Conservation (phyloP, 169 alveolate species). For the Blepharisma undulans region DNA sequence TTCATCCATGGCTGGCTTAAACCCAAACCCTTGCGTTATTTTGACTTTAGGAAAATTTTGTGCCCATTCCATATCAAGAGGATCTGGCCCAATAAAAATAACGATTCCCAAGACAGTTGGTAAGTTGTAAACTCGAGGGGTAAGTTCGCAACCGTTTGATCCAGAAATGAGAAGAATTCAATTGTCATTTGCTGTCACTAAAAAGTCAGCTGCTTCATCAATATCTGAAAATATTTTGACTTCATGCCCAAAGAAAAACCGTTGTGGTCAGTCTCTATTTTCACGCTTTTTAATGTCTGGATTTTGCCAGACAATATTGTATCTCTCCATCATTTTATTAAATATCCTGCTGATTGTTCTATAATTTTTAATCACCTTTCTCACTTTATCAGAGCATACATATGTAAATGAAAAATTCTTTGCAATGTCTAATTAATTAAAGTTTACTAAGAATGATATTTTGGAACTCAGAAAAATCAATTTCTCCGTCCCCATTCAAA, state of each 20-base stretch:
- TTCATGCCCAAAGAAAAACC: neutral
- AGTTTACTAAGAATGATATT: neutral
- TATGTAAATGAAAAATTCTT: too few relatives aligned
- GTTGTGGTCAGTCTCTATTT: neutral
- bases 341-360: too few relatives aligned
- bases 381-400: too few relatives aligned
- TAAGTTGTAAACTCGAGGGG: neutral
- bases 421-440: neutral
- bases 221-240: neutral
- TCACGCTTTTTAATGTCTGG: neutral
- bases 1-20: neutral
- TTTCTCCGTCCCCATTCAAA: constrained; percentile 35
- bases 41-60: neutral
- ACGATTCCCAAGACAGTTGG: neutral
- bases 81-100: neutral
- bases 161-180: neutral
- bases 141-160: neutral
- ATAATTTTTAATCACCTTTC: too few relatives aligned
- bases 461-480: constrained; percentile 32
- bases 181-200: neutral
- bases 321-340: neutral
- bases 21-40: neutral
- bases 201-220: neutral
- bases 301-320: neutral
- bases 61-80: neutral